A percentile compares a stretch with the other conserved stretches of the same genome.
Conservation (phyloP, 805 yeast species). For the Naumovozyma castellii region DNA sequence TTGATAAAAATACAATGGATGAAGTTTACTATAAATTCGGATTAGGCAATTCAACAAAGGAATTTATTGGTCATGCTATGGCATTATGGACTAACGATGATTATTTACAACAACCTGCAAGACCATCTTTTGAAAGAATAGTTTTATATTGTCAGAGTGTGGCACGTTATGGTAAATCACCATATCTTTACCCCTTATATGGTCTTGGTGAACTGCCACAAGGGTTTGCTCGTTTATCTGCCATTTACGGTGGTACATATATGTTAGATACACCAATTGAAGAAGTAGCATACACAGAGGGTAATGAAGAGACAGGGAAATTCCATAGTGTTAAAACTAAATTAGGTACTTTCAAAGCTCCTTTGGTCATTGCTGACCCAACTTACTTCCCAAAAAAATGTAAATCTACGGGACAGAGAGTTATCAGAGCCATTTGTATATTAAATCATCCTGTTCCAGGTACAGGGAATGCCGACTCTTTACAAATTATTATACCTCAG, state of each 20-base stretch:
- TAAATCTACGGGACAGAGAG: conserved; percentile 30
- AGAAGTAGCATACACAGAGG: conserved; percentile 69
- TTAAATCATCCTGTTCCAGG: conserved; percentile 82
- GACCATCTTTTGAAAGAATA: conserved; percentile 84
- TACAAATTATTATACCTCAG: conserved; percentile 93
- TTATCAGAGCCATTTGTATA: conserved; percentile 55
- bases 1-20: conserved; percentile 84
- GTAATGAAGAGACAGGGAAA: conserved; percentile 34
- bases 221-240: conserved; percentile 93
- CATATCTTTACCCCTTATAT: conserved; percentile 89
- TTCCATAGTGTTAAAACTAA: conserved; percentile 84
- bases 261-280: conserved; percentile 96
- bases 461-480: conserved; percentile 75
- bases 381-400: conserved; percentile 76
- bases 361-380: conserved; percentile 92
- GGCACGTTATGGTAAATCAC: conserved; percentile 91
- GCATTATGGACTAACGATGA: conserved; percentile 92
- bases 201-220: conserved; percentile 98
- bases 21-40: conserved; percentile 86
- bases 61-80: conserved; percentile 98
- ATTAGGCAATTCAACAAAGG: conserved; percentile 84
- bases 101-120: conserved; percentile 78
- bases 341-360: conserved; percentile 86
- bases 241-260: conserved; percentile 96
- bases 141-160: conserved; percentile 80